A percentile compares a stretch with the other conserved stretches of the same genome.
Conservation (phyloP, 2,329 filamentous ascomycete species). For the Fusarium nelsonii region DNA sequence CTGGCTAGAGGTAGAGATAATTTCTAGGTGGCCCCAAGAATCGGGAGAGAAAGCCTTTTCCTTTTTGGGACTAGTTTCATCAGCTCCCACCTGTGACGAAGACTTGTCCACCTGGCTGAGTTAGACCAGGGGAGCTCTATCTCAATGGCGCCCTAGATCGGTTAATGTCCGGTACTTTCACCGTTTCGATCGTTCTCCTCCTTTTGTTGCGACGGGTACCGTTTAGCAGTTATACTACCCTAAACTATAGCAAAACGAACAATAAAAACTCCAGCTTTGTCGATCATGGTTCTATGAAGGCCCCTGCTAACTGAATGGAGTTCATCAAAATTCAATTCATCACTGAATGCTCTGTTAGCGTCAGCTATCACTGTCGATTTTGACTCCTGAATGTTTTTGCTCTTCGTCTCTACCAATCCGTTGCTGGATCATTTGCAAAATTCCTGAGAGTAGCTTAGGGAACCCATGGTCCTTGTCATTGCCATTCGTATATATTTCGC, state of each 20-base stretch:
- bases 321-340: background rate
- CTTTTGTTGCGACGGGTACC: background rate
- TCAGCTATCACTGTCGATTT: background rate
- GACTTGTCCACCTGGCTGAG: slow-evolving; percentile 24
- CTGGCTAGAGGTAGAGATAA: slow-evolving; percentile 52
- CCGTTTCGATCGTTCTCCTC: slow-evolving; percentile 2
- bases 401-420: too few species aligned
- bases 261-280: background rate
- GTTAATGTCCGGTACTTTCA: slow-evolving; percentile 42
- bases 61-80: slow-evolving; percentile 39
- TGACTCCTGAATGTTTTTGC: too few species aligned
- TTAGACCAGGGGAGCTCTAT: slow-evolving; percentile 38
- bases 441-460: background rate
- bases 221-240: slow-evolving; percentile 11
- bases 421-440: too few species aligned
- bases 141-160: slow-evolving; percentile 10
- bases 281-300: background rate
- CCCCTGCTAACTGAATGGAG: background rate
- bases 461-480: background rate
- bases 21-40: slow-evolving; percentile 51
- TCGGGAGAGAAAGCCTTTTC: slow-evolving; percentile 38
- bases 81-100: slow-evolving; percentile 30
- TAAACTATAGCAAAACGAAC: background rate
- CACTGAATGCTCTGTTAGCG: background rate
- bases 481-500: background rate